Percentiles rank a stretch among this genome's conserved stretches.
Conservation (phyloP, 2,329 filamentous ascomycete species). For the Zymoseptoria brevis region DNA sequence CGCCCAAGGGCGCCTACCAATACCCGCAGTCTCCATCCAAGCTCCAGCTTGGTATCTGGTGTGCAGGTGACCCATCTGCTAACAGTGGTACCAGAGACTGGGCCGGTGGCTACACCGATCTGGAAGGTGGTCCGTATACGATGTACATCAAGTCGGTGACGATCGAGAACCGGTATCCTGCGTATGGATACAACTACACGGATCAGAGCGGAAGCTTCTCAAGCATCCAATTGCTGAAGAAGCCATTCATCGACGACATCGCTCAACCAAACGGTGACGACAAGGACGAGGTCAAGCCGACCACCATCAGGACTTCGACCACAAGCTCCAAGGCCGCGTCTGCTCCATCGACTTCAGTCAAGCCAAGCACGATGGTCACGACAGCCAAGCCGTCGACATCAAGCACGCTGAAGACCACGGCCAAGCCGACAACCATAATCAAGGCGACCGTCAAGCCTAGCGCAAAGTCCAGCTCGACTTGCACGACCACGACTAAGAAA, state of each 20-base stretch:
- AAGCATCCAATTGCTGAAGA: constrained; percentile 7
- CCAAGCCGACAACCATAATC: neutral
- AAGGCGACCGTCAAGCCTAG: neutral
- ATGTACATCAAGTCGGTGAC: constrained; percentile 8
- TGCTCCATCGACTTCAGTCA: neutral
- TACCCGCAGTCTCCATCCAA: constrained; percentile 16
- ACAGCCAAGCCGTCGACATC: neutral
- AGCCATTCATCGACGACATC: neutral
- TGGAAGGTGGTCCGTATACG: constrained; percentile 7
- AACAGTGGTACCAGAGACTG: constrained; percentile 6
- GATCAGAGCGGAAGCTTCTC: constrained; percentile 6
- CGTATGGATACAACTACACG: constrained; percentile 6
- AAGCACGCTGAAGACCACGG: neutral
- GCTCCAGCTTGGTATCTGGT: constrained; percentile 15
- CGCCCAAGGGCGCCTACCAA: constrained; percentile 7
- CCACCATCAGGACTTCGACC: neutral
- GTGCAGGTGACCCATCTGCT: constrained; percentile 6
- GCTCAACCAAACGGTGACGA: neutral
- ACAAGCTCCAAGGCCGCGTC: neutral
- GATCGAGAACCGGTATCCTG: constrained; percentile 4
- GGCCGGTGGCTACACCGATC: constrained; percentile 10
- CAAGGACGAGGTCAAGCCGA: neutral
- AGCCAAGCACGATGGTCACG: neutral
- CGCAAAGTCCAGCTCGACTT: neutral
- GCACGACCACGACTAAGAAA: neutral